Evolutionary conservation across 1,284 basidiomycete genomes (phyloP).

Genomic region (Chalciporus piperatoides): DNA sequence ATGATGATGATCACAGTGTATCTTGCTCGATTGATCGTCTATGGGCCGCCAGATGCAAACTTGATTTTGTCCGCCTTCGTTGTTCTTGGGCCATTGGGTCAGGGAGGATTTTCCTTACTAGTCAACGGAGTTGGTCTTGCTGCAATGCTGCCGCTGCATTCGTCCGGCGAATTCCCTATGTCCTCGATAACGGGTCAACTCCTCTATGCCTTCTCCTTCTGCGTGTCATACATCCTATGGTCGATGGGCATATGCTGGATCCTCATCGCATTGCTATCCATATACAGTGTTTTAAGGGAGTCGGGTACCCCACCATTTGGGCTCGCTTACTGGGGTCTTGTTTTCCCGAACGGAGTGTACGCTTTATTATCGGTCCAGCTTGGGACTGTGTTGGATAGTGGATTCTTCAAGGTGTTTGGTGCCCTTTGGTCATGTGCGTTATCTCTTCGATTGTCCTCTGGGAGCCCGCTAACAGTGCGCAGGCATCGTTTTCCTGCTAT

Average conservation of each 20-base stretch:
- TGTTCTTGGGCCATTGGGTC: constrained; percentile 38
- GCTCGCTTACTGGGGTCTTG: constrained; percentile 46
- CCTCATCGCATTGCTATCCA: constrained; percentile 35
- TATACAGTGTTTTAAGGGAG: constrained; percentile 30
- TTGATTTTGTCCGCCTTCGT: constrained; percentile 51
- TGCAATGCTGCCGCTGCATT: constrained; percentile 38
- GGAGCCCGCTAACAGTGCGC: constrained; percentile 6
- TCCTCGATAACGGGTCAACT: constrained; percentile 34
- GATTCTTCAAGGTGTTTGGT: constrained; percentile 42
- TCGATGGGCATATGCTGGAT: constrained; percentile 47
- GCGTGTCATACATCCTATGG: constrained; percentile 43
- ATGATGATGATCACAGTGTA: constrained; percentile 46
- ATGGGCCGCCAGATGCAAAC: constrained; percentile 39
- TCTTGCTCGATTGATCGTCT: constrained; percentile 39
- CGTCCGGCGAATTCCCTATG: constrained; percentile 32
- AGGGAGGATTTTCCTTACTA: constrained; percentile 55
- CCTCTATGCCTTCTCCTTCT: constrained; percentile 39
- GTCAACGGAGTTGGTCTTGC: constrained; percentile 45
- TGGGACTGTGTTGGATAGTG: constrained; percentile 43
- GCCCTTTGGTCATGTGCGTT: constrained; percentile 34
- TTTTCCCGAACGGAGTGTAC: constrained; percentile 51
- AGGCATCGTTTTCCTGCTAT: constrained; percentile 45
- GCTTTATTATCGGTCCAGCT: constrained; percentile 45
- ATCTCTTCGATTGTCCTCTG: background rate
- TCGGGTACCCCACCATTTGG: constrained; percentile 36